These are phyloP conservation scores for Paraphoma chrysanthemicola DNA, from an alignment of 2,329 filamentous ascomycete species.

Conservation along the genomic window DNA sequence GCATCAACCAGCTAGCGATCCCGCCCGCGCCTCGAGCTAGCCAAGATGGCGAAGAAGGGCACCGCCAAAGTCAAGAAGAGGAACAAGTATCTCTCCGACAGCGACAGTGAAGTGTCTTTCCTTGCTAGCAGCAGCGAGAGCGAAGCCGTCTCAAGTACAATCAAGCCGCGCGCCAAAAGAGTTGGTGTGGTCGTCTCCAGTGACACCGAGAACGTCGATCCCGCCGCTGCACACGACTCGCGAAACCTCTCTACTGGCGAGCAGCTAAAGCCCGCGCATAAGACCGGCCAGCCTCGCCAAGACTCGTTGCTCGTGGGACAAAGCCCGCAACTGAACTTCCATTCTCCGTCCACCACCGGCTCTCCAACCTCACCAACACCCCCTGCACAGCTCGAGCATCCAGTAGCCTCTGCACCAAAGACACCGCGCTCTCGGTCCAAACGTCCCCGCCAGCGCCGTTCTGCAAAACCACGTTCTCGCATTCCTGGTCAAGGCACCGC, in stretches of 20 bases:
- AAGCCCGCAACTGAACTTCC: constrained; percentile 12
- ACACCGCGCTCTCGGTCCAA: background rate
- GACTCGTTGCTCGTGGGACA: constrained; percentile 11
- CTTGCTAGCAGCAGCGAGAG: background rate
- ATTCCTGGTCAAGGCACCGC: background rate
- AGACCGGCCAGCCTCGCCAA: constrained; percentile 27
- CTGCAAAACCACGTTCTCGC: background rate
- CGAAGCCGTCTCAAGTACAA: background rate
- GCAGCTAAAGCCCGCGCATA: constrained; percentile 9
- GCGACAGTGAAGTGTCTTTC: background rate
- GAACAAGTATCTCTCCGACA: constrained; percentile 18
- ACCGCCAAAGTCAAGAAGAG: constrained; percentile 29
- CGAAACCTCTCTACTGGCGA: constrained; percentile 25
- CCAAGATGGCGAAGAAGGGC: constrained; percentile 34
- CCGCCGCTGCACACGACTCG: constrained; percentile 15
- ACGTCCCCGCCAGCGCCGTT: background rate
- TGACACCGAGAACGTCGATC: constrained; percentile 18
- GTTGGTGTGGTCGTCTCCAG: background rate
- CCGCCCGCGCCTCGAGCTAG: constrained; percentile 7
- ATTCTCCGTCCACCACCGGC: constrained; percentile 1
- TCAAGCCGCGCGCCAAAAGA: background rate
- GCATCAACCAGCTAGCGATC: constrained; percentile 27
- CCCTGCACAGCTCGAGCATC: background rate
- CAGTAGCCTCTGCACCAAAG: background rate
- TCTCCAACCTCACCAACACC: background rate